Evolutionary conservation across 129 eudicot genomes (phyloP).

Genomic region (Flaveria bidentis): DNA sequence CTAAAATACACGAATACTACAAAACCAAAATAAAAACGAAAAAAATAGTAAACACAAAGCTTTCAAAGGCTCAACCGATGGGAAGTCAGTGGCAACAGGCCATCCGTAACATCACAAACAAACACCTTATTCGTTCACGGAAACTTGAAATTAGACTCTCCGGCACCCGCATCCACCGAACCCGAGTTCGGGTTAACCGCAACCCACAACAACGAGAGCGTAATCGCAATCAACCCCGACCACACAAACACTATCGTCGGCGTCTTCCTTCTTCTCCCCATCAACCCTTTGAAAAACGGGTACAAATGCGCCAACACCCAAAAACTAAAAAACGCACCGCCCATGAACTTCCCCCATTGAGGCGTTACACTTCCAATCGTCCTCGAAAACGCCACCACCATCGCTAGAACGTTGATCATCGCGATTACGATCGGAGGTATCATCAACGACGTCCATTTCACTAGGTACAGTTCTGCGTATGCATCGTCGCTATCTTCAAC

Average conservation of each 20-base stretch:
- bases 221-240: conserved; percentile 45
- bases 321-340: conserved; percentile 42
- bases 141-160: conserved; percentile 36
- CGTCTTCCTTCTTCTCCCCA: conserved; percentile 44
- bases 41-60: neutral
- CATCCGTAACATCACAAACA: conserved; percentile 10
- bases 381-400: conserved; percentile 42
- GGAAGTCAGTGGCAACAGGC: neutral
- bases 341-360: conserved; percentile 45
- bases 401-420: conserved; percentile 38
- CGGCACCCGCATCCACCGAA: conserved; percentile 5
- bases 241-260: conserved; percentile 48
- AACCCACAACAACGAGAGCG: conserved; percentile 43
- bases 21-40: neutral
- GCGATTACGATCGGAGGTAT: conserved; percentile 44
- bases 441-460: conserved; percentile 48
- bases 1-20: neutral
- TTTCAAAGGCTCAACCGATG: conserved; percentile 4
- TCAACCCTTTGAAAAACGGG: conserved; percentile 46
- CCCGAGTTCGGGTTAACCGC: conserved; percentile 40
- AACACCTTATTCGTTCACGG: conserved; percentile 28
- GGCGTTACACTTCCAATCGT: conserved; percentile 34
- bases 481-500: conserved; percentile 37
- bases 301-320: conserved; percentile 47
- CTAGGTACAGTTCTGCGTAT: conserved; percentile 37